These are phyloP conservation scores for Liquidambar formosana DNA, from an alignment of 164 flowering plant genomes.

Conservation along the genomic window DNA sequence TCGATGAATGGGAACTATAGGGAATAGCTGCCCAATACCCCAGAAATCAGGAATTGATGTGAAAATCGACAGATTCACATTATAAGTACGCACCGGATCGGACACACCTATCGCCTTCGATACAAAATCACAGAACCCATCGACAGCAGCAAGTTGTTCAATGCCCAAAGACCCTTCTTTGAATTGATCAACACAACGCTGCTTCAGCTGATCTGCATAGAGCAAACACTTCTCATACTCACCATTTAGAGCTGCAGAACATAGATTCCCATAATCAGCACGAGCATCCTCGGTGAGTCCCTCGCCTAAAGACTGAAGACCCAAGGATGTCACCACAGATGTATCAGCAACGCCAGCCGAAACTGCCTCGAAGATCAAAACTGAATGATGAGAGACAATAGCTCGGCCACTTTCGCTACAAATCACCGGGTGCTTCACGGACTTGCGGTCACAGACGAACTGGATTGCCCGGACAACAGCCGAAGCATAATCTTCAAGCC, in stretches of 20 bases:
- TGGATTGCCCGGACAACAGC: slow-evolving; percentile 73
- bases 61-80: slow-evolving; percentile 90
- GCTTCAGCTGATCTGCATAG: slow-evolving; percentile 76
- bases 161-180: slow-evolving; percentile 78
- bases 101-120: slow-evolving; percentile 51
- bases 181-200: slow-evolving; percentile 80
- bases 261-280: slow-evolving; percentile 55
- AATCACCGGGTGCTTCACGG: slow-evolving; percentile 77
- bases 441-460: slow-evolving; percentile 65
- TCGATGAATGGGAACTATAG: slow-evolving; percentile 86
- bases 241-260: slow-evolving; percentile 52
- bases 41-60: slow-evolving; percentile 95
- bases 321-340: slow-evolving; percentile 24
- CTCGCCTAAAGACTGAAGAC: slow-evolving; percentile 41
- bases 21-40: slow-evolving; percentile 92
- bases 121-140: slow-evolving; percentile 69
- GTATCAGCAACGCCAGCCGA: slow-evolving; percentile 36
- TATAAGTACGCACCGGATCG: slow-evolving; percentile 64
- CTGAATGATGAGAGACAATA: slow-evolving; percentile 91
- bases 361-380: slow-evolving; percentile 83
- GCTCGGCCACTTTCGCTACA: slow-evolving; percentile 98
- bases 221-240: slow-evolving; percentile 60
- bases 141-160: slow-evolving; percentile 85
- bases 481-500: slow-evolving; percentile 76
- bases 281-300: slow-evolving; percentile 59